Base-by-base conservation (phyloP, 495 filamentous ascomycete species). In the Lichenothelia convexa region DNA sequence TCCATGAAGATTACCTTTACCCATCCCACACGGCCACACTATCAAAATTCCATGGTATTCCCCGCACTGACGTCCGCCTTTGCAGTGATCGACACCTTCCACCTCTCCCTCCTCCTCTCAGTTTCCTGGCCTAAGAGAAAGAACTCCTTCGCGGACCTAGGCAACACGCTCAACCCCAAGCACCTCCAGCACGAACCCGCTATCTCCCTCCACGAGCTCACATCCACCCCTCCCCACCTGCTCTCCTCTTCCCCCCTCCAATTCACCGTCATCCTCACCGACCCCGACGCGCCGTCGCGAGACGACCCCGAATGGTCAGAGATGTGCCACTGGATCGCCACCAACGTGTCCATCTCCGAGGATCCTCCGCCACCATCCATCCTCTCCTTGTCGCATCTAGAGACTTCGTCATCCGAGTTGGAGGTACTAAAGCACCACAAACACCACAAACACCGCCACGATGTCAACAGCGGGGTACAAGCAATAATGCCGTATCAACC, bases 261-360 rank as follows among this genome's bases (percentile, higher is more conserved):
- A 16, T 58, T 64, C 44, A 51, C 59, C 15, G 43, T 78, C 34
- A 50, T 61, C 26, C 52, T 81, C 1, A 78, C 75, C 1, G 76
- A 82, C 47, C 76, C 78, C 0, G 77, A 82, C 49, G 77, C 77
- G 0, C 75, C 75, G 0, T 74, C 69, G 1, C 64, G 68, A 20
- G 58, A 70, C 16, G 51, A 78, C 44, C 73, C 74, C 12, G 61
- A 73, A 46, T 78, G 68, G 68, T 63, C 62, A n/a, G 71, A 82
- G 50, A 68, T 76, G 52, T 81, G 76, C 50, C 76, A 80, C 49
- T 80, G 75, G 75, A 67, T 81, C 48, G 60, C 61, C 3, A 63
- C 66, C 2, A 61, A 55, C 31, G 36, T 68, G 8, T 51, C 49
- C 13, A 34, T 51, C 30, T 41, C 37, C 9, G 41, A 35, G 35